Evolutionary conservation across 2,329 filamentous ascomycete genomes (phyloP).

Genomic region (Gaeumannomyces tritici): DNA sequence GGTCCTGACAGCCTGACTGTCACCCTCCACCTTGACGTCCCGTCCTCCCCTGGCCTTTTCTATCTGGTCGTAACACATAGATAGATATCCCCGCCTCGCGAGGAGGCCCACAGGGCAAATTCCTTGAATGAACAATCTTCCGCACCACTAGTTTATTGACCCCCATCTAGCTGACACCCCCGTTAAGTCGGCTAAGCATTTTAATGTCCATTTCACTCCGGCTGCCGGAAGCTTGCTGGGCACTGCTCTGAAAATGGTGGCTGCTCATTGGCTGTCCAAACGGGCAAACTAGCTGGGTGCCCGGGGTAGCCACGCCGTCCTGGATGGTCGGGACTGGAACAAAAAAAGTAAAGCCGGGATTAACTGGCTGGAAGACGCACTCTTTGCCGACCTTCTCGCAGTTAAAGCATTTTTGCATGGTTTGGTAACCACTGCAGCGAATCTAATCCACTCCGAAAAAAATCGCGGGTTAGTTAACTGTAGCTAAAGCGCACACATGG

Average conservation of each 20-base stretch:
- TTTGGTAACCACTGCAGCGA: conserved; percentile 51
- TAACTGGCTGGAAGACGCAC: conserved; percentile 51
- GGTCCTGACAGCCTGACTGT: too few species aligned
- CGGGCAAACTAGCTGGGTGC: conserved; percentile 45
- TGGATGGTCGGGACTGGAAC: conserved; percentile 49
- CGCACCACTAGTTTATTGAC: too few species aligned
- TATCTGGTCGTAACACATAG: too few species aligned
- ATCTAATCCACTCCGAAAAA: conserved; percentile 28
- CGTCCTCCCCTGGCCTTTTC: too few species aligned
- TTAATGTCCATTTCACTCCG: background rate
- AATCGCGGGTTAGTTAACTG: background rate
- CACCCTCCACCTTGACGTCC: too few species aligned
- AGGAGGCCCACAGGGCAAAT: too few species aligned
- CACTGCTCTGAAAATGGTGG: too few species aligned
- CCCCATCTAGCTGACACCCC: too few species aligned
- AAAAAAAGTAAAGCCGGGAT: conserved; percentile 42
- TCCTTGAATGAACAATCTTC: too few species aligned
- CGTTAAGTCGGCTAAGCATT: background rate
- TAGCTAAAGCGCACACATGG: too few species aligned
- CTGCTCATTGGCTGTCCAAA: conserved; percentile 38
- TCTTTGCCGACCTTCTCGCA: conserved; percentile 54
- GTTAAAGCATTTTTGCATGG: conserved; percentile 49
- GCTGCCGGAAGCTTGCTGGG: background rate
- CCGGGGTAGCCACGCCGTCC: conserved; percentile 43
- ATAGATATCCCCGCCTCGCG: too few species aligned